These are phyloP conservation scores for Recurvomyces mirabilis DNA, from an alignment of 495 filamentous ascomycete genomes.

Conservation along the genomic window DNA sequence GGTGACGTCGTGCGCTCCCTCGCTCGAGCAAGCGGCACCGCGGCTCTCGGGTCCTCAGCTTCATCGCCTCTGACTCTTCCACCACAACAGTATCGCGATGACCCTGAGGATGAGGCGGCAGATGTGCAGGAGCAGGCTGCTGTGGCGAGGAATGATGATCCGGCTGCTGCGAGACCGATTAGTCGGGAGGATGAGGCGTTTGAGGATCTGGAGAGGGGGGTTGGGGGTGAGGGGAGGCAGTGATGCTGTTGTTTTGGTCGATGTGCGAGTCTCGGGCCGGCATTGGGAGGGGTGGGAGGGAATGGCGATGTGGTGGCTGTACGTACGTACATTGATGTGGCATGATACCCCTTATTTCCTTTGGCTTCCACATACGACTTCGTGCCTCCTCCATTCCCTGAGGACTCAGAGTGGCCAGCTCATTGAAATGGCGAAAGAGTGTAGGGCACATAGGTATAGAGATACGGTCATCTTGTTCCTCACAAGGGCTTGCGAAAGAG, in stretches of 20 bases:
- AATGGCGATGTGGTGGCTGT: neutral
- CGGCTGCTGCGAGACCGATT: constrained; percentile 13
- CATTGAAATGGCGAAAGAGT: no score
- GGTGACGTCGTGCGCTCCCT: constrained; percentile 74
- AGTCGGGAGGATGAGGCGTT: constrained; percentile 19
- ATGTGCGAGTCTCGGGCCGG: neutral
- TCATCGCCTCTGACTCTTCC: neutral
- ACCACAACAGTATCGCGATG: constrained; percentile 4
- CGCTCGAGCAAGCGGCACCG: constrained; percentile 16
- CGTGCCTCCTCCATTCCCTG: neutral
- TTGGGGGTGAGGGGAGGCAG: constrained; percentile 3
- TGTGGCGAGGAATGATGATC: constrained; percentile 18
- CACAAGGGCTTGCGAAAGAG: no score
- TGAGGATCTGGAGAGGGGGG: constrained; percentile 21
- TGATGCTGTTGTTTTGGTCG: neutral
- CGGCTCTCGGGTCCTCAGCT: neutral
- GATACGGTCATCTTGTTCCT: no score
- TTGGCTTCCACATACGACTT: neutral
- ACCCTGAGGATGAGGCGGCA: constrained; percentile 3
- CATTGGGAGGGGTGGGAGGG: neutral
- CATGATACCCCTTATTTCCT: constrained; percentile 5
- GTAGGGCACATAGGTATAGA: no score
- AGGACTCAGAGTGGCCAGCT: no score
- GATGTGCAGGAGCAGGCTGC: constrained; percentile 20
- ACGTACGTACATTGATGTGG: neutral